Percentiles rank a stretch among this genome's conserved stretches.
Evolutionary conservation across 805 yeast species (phyloP).

Genomic region (Teunomyces tritomae): DNA sequence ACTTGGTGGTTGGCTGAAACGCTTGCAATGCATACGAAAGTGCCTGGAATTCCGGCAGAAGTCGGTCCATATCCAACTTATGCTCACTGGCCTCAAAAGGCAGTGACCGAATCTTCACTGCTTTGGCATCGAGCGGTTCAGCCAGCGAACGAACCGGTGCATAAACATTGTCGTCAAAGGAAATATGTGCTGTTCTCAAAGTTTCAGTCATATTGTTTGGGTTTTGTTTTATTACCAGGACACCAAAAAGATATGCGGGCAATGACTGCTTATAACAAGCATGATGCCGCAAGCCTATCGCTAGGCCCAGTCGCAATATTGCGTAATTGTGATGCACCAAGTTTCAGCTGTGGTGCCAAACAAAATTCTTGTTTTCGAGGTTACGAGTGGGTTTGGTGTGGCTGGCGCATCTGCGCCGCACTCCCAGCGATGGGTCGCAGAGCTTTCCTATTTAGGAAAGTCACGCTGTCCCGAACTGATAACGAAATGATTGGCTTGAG

Average conservation of each 20-base stretch:
- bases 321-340: neutral
- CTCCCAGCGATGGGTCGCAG: neutral
- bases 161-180: slow-evolving; percentile 13
- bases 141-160: neutral
- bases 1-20: slow-evolving; percentile 14
- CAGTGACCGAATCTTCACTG: slow-evolving; percentile 20
- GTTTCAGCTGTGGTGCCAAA: no score
- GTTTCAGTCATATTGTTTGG: neutral
- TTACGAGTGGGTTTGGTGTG: no score
- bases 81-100: slow-evolving; percentile 30
- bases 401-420: no score
- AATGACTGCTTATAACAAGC: no score
- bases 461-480: no score
- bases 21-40: slow-evolving; percentile 30
- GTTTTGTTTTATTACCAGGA: no score
- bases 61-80: slow-evolving; percentile 20
- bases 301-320: neutral
- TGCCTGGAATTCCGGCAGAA: slow-evolving; percentile 19
- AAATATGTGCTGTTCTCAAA: slow-evolving; percentile 6
- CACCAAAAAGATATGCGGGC: no score
- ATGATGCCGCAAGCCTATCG: neutral
- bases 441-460: neutral
- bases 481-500: no score
- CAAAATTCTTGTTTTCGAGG: no score
- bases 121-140: slow-evolving; percentile 4